Conservation (phyloP, 2,329 filamentous ascomycete species). For the Claviceps monticola region DNA sequence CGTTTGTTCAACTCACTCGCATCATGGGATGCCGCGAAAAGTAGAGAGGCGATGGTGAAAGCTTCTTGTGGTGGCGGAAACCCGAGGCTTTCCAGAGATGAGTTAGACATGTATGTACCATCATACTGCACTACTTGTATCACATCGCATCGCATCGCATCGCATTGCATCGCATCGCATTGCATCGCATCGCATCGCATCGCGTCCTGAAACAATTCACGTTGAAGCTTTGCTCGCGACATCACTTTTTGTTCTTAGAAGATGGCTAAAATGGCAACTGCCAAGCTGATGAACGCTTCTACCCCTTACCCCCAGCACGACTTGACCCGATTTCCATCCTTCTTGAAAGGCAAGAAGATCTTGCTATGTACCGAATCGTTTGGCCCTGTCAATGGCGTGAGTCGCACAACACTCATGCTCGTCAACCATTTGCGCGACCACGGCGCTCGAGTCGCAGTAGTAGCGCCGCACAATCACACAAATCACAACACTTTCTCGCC, state of each 20-base stretch:
- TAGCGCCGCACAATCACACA: conserved; percentile 47
- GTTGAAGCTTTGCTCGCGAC: not conserved
- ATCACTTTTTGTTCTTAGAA: not conserved
- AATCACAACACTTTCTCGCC: conserved; percentile 40
- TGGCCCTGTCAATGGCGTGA: conserved; percentile 61
- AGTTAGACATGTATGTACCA: not conserved
- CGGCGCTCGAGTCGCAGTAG: conserved; percentile 50
- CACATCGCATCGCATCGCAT: too few relatives aligned
- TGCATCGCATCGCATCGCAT: too few relatives aligned
- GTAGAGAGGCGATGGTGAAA: not conserved
- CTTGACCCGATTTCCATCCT: conserved; percentile 29
- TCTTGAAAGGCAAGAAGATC: conserved; percentile 46
- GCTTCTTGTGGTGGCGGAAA: not conserved
- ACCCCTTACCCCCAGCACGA: conserved; percentile 20
- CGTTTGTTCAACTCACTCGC: not conserved
- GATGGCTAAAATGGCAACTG: conserved; percentile 8
- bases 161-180: too few relatives aligned
- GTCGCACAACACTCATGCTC: conserved; percentile 54
- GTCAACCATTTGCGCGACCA: conserved; percentile 52
- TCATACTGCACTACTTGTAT: not conserved
- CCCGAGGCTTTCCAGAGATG: not conserved
- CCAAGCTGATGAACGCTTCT: conserved; percentile 3
- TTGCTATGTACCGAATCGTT: conserved; percentile 59
- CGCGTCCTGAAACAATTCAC: not conserved
- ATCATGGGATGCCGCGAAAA: not conserved